Evolutionary conservation across 768 basidiomycete genomes (phyloP).

Genomic region (Neoboletus brunneissimus): DNA sequence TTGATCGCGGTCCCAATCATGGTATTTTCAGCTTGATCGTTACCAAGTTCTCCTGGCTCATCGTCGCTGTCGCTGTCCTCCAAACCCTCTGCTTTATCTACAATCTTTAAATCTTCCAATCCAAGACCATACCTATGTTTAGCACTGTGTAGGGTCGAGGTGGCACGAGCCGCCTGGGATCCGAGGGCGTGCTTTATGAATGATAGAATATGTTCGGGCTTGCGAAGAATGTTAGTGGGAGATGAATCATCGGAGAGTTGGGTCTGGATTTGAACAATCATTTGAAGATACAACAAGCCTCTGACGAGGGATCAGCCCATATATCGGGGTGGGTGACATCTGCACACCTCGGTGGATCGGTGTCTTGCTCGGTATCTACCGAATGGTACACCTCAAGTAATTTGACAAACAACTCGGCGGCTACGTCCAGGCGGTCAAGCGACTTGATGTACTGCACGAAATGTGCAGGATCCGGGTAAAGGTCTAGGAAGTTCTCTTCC

Average conservation of each 20-base stretch:
- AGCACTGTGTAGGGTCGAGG: conserved; percentile 2
- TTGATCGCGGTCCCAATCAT: conserved; percentile 77
- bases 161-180: conserved; percentile 23
- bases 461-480: conserved; percentile 74
- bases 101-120: conserved; percentile 38
- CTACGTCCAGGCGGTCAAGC: conserved; percentile 65
- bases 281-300: conserved; percentile 70
- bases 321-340: not conserved
- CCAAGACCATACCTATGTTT: conserved; percentile 22
- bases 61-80: conserved; percentile 60
- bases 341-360: conserved; percentile 24
- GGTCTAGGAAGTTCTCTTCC: conserved; percentile 53
- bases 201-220: conserved; percentile 71
- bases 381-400: conserved; percentile 67
- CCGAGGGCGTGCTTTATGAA: conserved; percentile 82
- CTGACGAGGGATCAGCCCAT: conserved; percentile 34
- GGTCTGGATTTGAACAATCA: conserved; percentile 79
- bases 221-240: conserved; percentile 52
- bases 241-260: conserved; percentile 54
- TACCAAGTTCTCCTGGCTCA: conserved; percentile 39
- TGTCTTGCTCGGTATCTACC: conserved; percentile 17
- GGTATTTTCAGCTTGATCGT: conserved; percentile 50
- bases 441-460: conserved; percentile 65
- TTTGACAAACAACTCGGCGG: conserved; percentile 69
- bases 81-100: conserved; percentile 34